These are phyloP conservation scores for Alnus rubra DNA, from an alignment of 306 rosid species.

Conservation along the genomic window DNA sequence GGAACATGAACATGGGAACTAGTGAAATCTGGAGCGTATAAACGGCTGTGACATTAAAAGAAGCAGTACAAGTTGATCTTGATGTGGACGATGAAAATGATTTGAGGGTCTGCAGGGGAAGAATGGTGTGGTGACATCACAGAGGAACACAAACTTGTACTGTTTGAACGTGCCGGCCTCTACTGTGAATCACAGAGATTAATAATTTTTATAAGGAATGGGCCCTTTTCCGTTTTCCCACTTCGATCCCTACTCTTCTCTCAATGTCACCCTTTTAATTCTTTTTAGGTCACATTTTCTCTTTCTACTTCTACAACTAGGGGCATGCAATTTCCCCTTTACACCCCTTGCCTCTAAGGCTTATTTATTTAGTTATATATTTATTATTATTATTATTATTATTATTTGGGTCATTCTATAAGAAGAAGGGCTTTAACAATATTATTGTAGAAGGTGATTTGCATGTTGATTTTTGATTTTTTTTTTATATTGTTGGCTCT, in stretches of 20 bases:
- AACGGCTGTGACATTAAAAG: not conserved
- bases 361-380: no score
- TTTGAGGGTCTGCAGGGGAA: slow-evolving; percentile 2
- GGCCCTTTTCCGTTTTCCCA: slow-evolving; percentile 24
- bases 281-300: slow-evolving; percentile 18
- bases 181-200: not conserved
- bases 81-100: not conserved
- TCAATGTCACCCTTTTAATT: slow-evolving; percentile 25
- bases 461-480: not conserved
- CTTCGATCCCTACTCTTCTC: slow-evolving; percentile 32
- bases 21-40: not conserved
- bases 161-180: slow-evolving; percentile 15
- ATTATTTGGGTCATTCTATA: no score
- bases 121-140: slow-evolving; percentile 17
- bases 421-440: no score
- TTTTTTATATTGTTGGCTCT: no score
- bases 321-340: not conserved
- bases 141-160: slow-evolving; percentile 1
- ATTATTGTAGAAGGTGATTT: no score
- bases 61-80: not conserved
- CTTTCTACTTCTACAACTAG: not conserved
- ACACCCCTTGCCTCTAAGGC: no score
- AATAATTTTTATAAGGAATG: not conserved
- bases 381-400: no score
- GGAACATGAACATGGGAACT: not conserved